Conservation (phyloP, 2,329 filamentous ascomycete species). For the Exophiala spinifera region DNA sequence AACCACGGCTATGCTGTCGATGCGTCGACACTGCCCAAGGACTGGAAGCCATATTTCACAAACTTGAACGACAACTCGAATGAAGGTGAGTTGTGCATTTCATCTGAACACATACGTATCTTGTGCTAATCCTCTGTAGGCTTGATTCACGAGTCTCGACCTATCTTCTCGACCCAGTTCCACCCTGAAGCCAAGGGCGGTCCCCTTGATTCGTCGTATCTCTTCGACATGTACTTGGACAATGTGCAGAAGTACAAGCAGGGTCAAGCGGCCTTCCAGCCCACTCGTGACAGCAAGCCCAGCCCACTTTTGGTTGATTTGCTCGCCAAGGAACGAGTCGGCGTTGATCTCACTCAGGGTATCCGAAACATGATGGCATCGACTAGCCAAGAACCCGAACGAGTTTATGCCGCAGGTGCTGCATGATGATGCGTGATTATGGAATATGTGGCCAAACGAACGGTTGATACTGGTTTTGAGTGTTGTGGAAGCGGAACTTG, state of each 20-base stretch:
- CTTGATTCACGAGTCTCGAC: constrained; percentile 91
- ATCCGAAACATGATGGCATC: constrained; percentile 41
- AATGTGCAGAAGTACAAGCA: constrained; percentile 88
- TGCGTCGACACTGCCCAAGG: constrained; percentile 70
- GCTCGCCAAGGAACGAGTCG: constrained; percentile 89
- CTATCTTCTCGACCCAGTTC: constrained; percentile 98
- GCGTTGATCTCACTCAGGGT: constrained; percentile 69
- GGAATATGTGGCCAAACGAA: neutral
- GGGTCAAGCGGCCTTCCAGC: constrained; percentile 66
- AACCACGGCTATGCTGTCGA: constrained; percentile 98
- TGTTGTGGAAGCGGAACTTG: neutral
- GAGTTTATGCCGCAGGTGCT: constrained; percentile 28
- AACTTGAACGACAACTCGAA: constrained; percentile 98
- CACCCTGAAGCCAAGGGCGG: constrained; percentile 98
- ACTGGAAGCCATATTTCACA: constrained; percentile 98
- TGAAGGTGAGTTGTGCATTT: constrained; percentile 58
- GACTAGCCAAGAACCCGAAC: constrained; percentile 20
- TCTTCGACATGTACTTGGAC: constrained; percentile 95
- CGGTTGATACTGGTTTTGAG: neutral
- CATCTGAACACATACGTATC: neutral
- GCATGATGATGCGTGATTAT: constrained; percentile 24
- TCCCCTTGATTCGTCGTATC: constrained; percentile 89
- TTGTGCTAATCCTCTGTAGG: constrained; percentile 38
- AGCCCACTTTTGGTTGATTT: constrained; percentile 86
- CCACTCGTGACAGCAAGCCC: constrained; percentile 78